Percentiles rank a stretch among this genome's conserved stretches.
Conservation (phyloP, 164 flowering plant species). For the Magnolia sinica region DNA sequence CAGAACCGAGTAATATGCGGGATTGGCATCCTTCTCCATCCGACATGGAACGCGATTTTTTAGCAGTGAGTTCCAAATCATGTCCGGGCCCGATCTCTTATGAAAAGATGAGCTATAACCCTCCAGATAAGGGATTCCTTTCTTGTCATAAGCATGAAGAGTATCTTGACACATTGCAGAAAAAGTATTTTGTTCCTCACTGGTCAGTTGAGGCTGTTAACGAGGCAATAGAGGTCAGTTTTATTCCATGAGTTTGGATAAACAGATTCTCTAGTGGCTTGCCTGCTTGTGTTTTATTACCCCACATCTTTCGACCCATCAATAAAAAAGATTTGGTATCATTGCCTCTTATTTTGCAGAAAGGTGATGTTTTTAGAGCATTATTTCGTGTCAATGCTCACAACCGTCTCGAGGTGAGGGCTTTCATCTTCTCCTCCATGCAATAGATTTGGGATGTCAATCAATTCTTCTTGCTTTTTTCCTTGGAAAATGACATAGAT, state of each 20-base stretch:
- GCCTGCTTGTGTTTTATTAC: not conserved
- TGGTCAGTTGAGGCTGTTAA: slow-evolving; percentile 60
- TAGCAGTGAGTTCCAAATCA: slow-evolving; percentile 29
- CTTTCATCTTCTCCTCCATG: not conserved
- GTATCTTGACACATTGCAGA: slow-evolving; percentile 17
- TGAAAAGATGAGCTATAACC: slow-evolving; percentile 18
- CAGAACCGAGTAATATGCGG: slow-evolving; percentile 13
- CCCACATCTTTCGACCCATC: not conserved
- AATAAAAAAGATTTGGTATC: not conserved
- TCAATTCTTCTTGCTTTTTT: not conserved
- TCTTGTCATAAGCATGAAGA: slow-evolving; percentile 16
- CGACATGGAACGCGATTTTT: slow-evolving; percentile 12
- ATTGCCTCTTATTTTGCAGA: slow-evolving; percentile 41
- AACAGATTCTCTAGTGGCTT: not conserved
- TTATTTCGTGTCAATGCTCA: slow-evolving; percentile 80
- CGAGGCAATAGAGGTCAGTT: slow-evolving; percentile 69
- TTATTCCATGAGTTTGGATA: not conserved
- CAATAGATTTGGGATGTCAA: not conserved
- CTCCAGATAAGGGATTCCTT: slow-evolving; percentile 8
- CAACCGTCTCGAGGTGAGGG: slow-evolving; percentile 72
- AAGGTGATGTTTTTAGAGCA: slow-evolving; percentile 65
- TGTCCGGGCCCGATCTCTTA: slow-evolving; percentile 36
- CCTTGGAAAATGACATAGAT: not conserved
- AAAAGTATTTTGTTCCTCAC: slow-evolving; percentile 47
- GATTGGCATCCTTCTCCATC: slow-evolving; percentile 17